Percentiles rank a stretch among this genome's conserved stretches.
Conservation (phyloP, 2,329 filamentous ascomycete genomes). For the Fusarium robinianum region DNA sequence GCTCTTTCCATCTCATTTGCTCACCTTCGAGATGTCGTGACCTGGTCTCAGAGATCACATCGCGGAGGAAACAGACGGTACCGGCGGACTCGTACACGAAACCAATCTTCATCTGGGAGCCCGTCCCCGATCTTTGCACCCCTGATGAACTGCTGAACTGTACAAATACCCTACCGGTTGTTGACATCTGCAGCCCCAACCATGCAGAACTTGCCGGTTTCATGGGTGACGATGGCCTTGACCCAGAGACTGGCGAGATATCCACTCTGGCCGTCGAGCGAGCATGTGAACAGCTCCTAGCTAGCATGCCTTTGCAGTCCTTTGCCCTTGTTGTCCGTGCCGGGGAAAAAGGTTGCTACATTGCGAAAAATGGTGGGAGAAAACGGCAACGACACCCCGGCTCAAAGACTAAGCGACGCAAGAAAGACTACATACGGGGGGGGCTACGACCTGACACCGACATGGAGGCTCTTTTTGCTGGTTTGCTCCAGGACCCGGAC, state of each 20-base stretch:
- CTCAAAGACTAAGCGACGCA: slow-evolving; percentile 42
- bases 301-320: slow-evolving; percentile 65
- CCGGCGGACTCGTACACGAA: slow-evolving; percentile 48
- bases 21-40: slow-evolving; percentile 76
- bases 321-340: slow-evolving; percentile 71
- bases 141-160: slow-evolving; percentile 68
- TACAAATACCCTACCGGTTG: slow-evolving; percentile 63
- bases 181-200: slow-evolving; percentile 76
- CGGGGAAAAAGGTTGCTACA: slow-evolving; percentile 72
- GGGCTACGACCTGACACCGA: slow-evolving; percentile 64
- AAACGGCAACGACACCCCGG: slow-evolving; percentile 44
- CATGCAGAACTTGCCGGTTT: slow-evolving; percentile 86
- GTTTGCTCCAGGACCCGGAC: slow-evolving; percentile 58
- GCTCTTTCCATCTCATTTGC: slow-evolving; percentile 87
- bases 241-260: slow-evolving; percentile 59
- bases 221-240: slow-evolving; percentile 67
- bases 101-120: slow-evolving; percentile 91
- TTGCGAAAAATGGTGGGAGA: slow-evolving; percentile 62
- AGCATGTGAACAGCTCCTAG: slow-evolving; percentile 65
- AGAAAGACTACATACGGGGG: slow-evolving; percentile 53
- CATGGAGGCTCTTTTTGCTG: slow-evolving; percentile 65
- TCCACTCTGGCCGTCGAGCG: slow-evolving; percentile 59
- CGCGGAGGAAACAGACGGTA: slow-evolving; percentile 53
- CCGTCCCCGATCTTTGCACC: slow-evolving; percentile 85
- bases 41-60: slow-evolving; percentile 72